Evolutionary conservation across 106 monocot species (phyloP), one percentile per base, ranked within the genome.

Genomic region (Xerophyta viscosa): DNA sequence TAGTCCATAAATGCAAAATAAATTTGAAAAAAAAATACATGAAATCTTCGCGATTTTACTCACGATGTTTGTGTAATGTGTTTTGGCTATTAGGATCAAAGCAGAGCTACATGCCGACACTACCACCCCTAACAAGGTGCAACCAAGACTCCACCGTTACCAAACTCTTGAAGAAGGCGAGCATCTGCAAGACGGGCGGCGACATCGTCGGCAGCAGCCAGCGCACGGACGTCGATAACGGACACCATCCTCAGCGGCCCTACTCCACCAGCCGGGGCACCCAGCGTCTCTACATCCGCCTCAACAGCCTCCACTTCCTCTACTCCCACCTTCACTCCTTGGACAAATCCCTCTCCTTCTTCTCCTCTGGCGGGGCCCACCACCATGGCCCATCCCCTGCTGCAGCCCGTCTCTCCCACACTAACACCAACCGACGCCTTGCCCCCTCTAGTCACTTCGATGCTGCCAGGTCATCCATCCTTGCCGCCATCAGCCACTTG

Each of bases 111-210:
- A 57, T 82, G 24, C 94, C 94, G 18, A 46, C 48, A 15, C 67
- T 88, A 6, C 94, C 94, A 1, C 75, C 81, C 0, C 59, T 96
- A 15, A 96, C 94, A 36, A 68, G 94, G 29, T 96, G 94, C 78
- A 96, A 88, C 66, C 93, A 84, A 52, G 88, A 81, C 63, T 94
- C 93, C 2, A 57, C 41, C 7, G 64, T 94, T 27, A 49, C 71
- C 23, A 71, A 71, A 46, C 77, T 94, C 0, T 84, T 83, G 93
- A 72, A 63, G 70, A 88, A 76, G 58, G 80, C 88, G 18, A 62
- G 49, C 36, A 66, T 80, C 2, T 89, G 88, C 73, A 73, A 71
- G 20, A 28, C 64, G 8, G 71, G 71, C 21, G 49, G 24, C 10
- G 68, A 66, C 7, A 31, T 3, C 19, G 11, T 24, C 24, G 13